Percentiles rank a stretch among this genome's conserved stretches.
phyloP scores from a whole-genome alignment of 2,329 filamentous ascomycete species.

The Xylariales sp. region DNA sequence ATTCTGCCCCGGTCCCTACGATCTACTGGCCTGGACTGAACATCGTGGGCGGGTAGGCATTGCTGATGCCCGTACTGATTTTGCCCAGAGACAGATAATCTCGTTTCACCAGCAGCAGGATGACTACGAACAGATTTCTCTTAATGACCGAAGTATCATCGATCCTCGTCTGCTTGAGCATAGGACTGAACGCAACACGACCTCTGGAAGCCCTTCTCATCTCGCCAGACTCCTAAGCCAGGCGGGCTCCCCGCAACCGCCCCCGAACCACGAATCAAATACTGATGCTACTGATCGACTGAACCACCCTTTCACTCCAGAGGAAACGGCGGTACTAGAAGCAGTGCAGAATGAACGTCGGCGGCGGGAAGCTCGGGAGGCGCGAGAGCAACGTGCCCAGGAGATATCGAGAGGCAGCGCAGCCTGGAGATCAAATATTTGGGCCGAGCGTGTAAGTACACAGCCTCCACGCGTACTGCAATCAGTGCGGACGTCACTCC shows the following conservation, averaged over 20 bases:
- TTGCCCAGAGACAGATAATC: conserved; percentile 64
- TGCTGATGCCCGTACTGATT: conserved; percentile 65
- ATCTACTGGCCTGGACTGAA: conserved; percentile 91
- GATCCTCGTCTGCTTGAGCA: conserved; percentile 48
- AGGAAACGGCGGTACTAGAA: conserved; percentile 53
- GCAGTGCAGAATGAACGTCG: conserved; percentile 51
- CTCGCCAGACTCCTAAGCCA: conserved; percentile 32
- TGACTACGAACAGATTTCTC: conserved; percentile 50
- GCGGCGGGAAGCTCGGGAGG: conserved; percentile 39
- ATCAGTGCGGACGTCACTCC: background rate
- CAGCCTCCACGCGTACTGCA: conserved; percentile 11
- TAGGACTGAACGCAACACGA: conserved; percentile 36
- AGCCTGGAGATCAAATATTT: conserved; percentile 24
- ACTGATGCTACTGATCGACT: conserved; percentile 36
- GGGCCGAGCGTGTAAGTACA: conserved; percentile 28
- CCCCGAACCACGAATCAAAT: conserved; percentile 24
- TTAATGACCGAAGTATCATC: conserved; percentile 51
- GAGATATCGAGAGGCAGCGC: conserved; percentile 16
- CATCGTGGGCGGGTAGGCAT: conserved; percentile 73
- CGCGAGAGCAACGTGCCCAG: conserved; percentile 21
- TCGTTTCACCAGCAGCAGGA: conserved; percentile 55
- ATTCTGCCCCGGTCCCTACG: conserved; percentile 85
- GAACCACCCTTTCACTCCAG: conserved; percentile 46
- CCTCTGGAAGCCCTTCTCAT: conserved; percentile 15
- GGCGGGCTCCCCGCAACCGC: conserved; percentile 18